These are phyloP conservation scores for Lecanicillium sp. DNA, from an alignment of 2,329 filamentous ascomycete genomes.

Conservation along the genomic window DNA sequence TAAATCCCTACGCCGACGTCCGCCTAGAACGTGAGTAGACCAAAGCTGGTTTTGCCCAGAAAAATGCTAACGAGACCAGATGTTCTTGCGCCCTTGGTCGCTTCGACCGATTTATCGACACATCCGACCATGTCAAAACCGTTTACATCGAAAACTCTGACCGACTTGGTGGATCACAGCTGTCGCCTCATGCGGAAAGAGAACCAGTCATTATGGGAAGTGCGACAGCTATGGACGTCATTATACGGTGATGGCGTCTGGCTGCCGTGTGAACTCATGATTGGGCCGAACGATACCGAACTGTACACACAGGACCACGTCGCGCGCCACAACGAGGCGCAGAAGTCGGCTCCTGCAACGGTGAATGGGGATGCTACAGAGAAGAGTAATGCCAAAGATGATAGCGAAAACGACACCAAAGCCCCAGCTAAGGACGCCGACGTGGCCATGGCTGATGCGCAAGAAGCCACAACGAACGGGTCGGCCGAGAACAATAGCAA, in stretches of 20 bases:
- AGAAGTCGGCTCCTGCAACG: conserved; percentile 15
- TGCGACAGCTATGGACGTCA: conserved; percentile 64
- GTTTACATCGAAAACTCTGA: conserved; percentile 66
- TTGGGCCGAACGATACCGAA: conserved; percentile 46
- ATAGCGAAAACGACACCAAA: conserved; percentile 2
- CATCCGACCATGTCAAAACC: conserved; percentile 69
- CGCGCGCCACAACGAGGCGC: conserved; percentile 25
- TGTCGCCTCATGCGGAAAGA: conserved; percentile 67
- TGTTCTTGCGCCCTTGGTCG: conserved; percentile 65
- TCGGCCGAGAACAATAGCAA: conserved; percentile 11
- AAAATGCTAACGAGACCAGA: conserved; percentile 37
- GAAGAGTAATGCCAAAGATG: conserved; percentile 11
- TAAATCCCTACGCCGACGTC: conserved; percentile 67
- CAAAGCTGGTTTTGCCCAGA: neutral
- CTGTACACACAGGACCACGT: conserved; percentile 43
- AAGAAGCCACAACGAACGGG: conserved; percentile 15
- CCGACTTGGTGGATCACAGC: conserved; percentile 61
- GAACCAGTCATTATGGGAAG: conserved; percentile 61
- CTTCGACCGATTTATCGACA: conserved; percentile 63
- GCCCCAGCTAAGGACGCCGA: conserved; percentile 15
- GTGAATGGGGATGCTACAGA: conserved; percentile 13
- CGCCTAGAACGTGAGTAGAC: conserved; percentile 56
- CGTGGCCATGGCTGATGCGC: conserved; percentile 22
- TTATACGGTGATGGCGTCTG: conserved; percentile 68
- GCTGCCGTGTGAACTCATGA: conserved; percentile 52